Conservation (phyloP, 305 asterid genomes). For the Ruellia speciosa region DNA sequence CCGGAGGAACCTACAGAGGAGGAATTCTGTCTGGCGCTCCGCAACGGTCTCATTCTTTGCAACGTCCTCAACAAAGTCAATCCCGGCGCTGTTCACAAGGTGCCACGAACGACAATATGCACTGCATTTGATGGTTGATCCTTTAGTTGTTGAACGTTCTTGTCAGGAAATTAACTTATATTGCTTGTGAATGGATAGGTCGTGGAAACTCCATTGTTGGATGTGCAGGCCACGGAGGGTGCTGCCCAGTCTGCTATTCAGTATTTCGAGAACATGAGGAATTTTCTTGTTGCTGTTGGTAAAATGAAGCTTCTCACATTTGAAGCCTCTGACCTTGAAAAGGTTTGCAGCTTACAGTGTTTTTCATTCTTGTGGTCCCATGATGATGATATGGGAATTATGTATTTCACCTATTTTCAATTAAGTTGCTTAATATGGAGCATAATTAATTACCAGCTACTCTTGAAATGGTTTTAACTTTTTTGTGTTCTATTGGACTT, state of each 20-base stretch:
- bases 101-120: slow-evolving; percentile 10
- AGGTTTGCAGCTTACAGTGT: slow-evolving; percentile 34
- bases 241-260: slow-evolving; percentile 94
- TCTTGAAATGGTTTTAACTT: too few relatives aligned
- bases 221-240: slow-evolving; percentile 65
- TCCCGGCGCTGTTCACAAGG: slow-evolving; percentile 88
- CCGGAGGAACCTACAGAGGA: slow-evolving; percentile 67
- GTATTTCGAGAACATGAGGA: slow-evolving; percentile 87
- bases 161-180: neutral
- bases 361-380: neutral
- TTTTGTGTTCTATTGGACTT: too few relatives aligned
- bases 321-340: slow-evolving; percentile 88
- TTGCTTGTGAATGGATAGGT: slow-evolving; percentile 37
- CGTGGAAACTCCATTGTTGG: slow-evolving; percentile 72
- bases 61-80: slow-evolving; percentile 93
- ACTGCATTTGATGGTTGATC: slow-evolving; percentile 3
- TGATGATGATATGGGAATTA: slow-evolving; percentile 2
- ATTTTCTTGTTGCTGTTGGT: slow-evolving; percentile 75
- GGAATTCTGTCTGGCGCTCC: slow-evolving; percentile 63
- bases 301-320: slow-evolving; percentile 78
- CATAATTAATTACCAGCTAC: too few relatives aligned
- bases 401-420: too few relatives aligned
- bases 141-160: neutral
- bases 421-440: too few relatives aligned
- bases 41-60: slow-evolving; percentile 89